phyloP scores from a whole-genome alignment of 768 basidiomycete genomes.

The Auricularia cornea region DNA sequence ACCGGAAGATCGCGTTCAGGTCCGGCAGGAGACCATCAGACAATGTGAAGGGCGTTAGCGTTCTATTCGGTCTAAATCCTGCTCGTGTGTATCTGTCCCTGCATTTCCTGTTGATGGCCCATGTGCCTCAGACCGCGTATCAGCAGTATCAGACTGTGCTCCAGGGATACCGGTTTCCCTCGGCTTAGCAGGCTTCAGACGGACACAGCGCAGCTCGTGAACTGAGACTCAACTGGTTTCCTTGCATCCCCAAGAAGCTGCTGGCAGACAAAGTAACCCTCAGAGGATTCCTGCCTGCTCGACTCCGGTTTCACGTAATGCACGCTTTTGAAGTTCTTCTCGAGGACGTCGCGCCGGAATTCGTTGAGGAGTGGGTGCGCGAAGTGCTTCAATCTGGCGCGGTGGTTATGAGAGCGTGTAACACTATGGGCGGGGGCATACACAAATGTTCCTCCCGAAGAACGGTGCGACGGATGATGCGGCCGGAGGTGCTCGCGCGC shows the following conservation, averaged over 20 bases:
- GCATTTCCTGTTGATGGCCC: too few species aligned
- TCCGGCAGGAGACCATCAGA: too few species aligned
- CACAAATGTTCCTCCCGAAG: conserved; percentile 49
- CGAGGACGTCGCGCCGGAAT: conserved; percentile 55
- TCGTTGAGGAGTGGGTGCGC: conserved; percentile 57
- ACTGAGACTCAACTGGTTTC: too few species aligned
- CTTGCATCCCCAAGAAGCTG: conserved; percentile 37
- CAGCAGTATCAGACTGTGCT: too few species aligned
- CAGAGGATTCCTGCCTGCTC: conserved; percentile 67
- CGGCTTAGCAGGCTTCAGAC: too few species aligned
- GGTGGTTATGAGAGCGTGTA: conserved; percentile 6
- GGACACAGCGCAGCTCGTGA: too few species aligned
- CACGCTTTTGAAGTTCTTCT: conserved; percentile 59
- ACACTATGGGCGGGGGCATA: conserved; percentile 24
- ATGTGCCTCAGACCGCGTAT: too few species aligned
- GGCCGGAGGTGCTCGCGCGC: conserved; percentile 44
- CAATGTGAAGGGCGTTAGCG: too few species aligned
- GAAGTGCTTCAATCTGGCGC: conserved; percentile 74
- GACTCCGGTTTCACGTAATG: conserved; percentile 71
- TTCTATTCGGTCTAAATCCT: too few species aligned
- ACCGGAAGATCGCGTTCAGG: too few species aligned
- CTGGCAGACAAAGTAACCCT: conserved; percentile 81
- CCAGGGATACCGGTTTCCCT: too few species aligned
- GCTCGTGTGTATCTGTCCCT: too few species aligned
- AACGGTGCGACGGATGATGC: conserved; percentile 34